phyloP scores from a whole-genome alignment of 768 basidiomycete species.

The Mycena albidolilacea region DNA sequence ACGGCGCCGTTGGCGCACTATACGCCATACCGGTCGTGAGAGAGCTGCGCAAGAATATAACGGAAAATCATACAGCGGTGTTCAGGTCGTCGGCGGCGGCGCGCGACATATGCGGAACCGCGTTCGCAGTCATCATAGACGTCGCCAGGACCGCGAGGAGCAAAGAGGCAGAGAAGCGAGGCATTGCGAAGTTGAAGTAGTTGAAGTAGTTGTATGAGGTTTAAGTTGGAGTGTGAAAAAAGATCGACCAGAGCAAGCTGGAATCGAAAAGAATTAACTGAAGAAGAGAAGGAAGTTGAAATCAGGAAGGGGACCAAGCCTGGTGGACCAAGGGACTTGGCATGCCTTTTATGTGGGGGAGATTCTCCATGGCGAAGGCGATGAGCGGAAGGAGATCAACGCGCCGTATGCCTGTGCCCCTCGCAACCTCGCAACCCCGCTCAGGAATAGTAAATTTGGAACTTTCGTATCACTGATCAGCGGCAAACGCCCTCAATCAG shows the following conservation, averaged over 20 bases:
- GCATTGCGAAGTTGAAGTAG: slow-evolving; percentile 5
- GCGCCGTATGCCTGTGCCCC: not conserved
- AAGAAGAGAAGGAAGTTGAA: slow-evolving; percentile 1
- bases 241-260: slow-evolving; percentile 6
- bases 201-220: not conserved
- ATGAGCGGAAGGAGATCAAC: not conserved
- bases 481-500: not conserved
- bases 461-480: not conserved
- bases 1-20: not conserved
- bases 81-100: not conserved
- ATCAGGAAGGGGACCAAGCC: slow-evolving; percentile 14
- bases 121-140: slow-evolving; percentile 15
- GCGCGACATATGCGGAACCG: not conserved
- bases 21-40: not conserved
- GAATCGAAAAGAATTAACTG: not conserved
- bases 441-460: no score
- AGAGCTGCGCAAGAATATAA: not conserved
- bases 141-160: slow-evolving; percentile 23
- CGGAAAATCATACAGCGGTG: not conserved
- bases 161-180: slow-evolving; percentile 17
- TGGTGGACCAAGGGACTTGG: not conserved
- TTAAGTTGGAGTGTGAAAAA: not conserved
- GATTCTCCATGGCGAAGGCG: not conserved
- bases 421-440: not conserved
- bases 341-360: not conserved